Evolutionary conservation across 2,329 filamentous ascomycete species (phyloP), one percentile per base, ranked within the genome.

Genomic region (Venturia asperata): DNA sequence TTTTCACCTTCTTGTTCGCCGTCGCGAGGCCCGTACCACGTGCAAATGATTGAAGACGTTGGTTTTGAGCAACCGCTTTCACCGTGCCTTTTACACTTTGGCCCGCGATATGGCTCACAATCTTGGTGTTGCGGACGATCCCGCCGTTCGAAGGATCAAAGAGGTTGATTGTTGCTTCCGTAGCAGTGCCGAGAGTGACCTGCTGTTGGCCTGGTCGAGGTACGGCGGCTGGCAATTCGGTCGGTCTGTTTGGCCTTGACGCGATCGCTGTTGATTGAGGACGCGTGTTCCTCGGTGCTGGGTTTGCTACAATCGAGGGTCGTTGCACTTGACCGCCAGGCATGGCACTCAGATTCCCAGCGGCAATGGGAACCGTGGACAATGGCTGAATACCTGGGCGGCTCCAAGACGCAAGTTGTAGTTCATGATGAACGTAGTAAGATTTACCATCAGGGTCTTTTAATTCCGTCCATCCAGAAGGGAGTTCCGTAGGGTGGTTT

Each of bases 121-220:
- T 61, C 58, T 61, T 61, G 27, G 58, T 61, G 34, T 61, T 61
- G 5, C 58, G 58, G 17, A 61, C 58, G 17, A 61, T 61, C 24
- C 58, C 58, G 21, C 58, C 58, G 41, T 24, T 42, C 24, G 58
- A 37, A 24, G 58, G 58, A 37, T 61, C 58, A 41, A 61, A 13
- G 13, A 61, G 58, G 30, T 61, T 61, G 34, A 61, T 30, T 10
- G 37, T 61, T 3, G 58, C 58, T n/a, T 61, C 37, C 37, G 42
- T 45, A 15, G 34, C 58, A 24, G 37, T 45, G 19, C 6, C 58
- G n/a, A 61, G 42, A 37, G 58, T 15, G 10, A 61, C 34, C 34
- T 61, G 37, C n/a, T 61, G 37, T 27, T 61, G 58, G 21, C n/a
- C 21, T 21, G 37, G 58, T 61, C 13, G 58, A 27, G n/a, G 34